Evolutionary conservation across 2,329 filamentous ascomycete genomes (phyloP).

Genomic region (Cladosporium sp.): DNA sequence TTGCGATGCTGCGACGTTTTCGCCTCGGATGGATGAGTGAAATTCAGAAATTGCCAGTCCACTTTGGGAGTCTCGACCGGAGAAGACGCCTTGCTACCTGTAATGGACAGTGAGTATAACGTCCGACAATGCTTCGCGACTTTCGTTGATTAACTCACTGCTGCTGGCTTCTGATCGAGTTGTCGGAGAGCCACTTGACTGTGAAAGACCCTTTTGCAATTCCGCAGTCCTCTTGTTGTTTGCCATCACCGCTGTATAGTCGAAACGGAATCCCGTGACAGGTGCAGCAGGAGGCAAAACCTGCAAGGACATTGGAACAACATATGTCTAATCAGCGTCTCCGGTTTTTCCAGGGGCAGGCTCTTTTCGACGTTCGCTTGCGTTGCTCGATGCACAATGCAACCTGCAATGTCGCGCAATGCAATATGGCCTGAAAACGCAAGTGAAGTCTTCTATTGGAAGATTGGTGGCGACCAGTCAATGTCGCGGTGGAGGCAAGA

Average conservation of each 20-base stretch:
- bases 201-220: neutral
- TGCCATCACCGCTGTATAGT: neutral
- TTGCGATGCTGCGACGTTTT: constrained; percentile 27
- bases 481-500: constrained; percentile 25
- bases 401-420: constrained; percentile 16
- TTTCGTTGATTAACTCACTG: constrained; percentile 3
- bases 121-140: neutral
- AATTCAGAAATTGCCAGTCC: constrained; percentile 34
- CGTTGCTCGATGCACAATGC: constrained; percentile 9
- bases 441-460: constrained; percentile 25
- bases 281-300: neutral
- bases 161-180: constrained; percentile 6
- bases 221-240: neutral
- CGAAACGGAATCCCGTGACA: neutral
- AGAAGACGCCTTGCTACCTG: constrained; percentile 24
- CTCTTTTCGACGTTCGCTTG: constrained; percentile 19
- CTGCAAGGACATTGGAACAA: constrained; percentile 1
- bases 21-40: constrained; percentile 33
- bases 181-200: neutral
- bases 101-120: neutral
- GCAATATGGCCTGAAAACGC: constrained; percentile 20
- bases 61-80: constrained; percentile 21
- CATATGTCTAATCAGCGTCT: neutral
- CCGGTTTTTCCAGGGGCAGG: constrained; percentile 19
- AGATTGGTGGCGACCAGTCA: constrained; percentile 25